Conservation (phyloP, 1,139 yeast genomes). For the Suhomyces wounanorum region DNA sequence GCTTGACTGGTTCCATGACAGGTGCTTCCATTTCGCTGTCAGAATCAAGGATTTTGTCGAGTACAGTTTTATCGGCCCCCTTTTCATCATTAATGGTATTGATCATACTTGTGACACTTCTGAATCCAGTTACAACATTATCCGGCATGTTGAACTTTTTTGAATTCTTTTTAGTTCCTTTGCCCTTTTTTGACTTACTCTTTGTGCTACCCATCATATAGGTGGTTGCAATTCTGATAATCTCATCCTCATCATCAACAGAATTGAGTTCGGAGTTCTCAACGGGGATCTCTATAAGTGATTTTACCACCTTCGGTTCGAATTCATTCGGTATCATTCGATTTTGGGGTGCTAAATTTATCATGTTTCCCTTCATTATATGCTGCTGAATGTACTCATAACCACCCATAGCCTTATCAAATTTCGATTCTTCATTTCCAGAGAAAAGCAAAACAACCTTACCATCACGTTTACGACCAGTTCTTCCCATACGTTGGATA, state of each 20-base stretch:
- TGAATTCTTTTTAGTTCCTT: conserved; percentile 18
- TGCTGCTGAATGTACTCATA: conserved; percentile 76
- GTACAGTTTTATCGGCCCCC: conserved; percentile 16
- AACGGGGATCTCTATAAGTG: conserved; percentile 64
- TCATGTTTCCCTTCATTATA: conserved; percentile 46
- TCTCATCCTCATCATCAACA: conserved; percentile 67
- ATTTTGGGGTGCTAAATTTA: conserved; percentile 50
- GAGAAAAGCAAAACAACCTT: conserved; percentile 76
- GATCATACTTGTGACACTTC: conserved; percentile 51
- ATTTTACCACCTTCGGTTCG: conserved; percentile 58
- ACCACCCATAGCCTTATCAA: conserved; percentile 82
- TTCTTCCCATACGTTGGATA: conserved; percentile 96
- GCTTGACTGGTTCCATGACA: not conserved
- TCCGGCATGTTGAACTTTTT: conserved; percentile 76
- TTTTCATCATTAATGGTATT: conserved; percentile 7
- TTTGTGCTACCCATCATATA: conserved; percentile 34
- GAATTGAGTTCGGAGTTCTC: conserved; percentile 60
- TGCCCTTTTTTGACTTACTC: conserved; percentile 25
- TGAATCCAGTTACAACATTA: conserved; percentile 70
- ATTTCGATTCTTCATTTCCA: conserved; percentile 74
- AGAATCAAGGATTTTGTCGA: conserved; percentile 29
- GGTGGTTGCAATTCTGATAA: conserved; percentile 61
- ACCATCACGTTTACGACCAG: conserved; percentile 94
- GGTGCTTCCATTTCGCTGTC: conserved; percentile 13
- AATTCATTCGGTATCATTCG: conserved; percentile 64